phyloP scores from a whole-genome alignment of 192 early-diverging fungal genomes.

The Dissophora globulifera region DNA sequence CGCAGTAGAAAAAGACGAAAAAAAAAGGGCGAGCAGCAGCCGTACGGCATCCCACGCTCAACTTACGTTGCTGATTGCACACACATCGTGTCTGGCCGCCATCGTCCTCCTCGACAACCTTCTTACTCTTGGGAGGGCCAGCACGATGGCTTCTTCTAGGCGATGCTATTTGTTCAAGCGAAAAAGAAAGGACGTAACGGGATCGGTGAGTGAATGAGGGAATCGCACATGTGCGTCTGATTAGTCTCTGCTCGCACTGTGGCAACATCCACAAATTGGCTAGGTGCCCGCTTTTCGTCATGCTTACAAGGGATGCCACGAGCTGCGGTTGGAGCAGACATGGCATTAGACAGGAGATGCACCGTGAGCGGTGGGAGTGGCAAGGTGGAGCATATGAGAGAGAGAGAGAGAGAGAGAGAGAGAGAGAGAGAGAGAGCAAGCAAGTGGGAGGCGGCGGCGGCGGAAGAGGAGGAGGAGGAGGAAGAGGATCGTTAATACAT shows the following conservation, averaged over 20 bases:
- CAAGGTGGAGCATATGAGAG: not conserved
- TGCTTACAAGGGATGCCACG: conserved; percentile 52
- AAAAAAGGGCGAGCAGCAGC: too few relatives aligned
- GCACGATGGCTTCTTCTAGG: conserved; percentile 49
- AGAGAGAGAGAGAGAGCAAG: not conserved
- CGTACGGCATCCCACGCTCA: too few relatives aligned
- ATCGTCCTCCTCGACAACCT: conserved; percentile 55
- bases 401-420: not conserved
- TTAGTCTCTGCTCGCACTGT: too few relatives aligned
- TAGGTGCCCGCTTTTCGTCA: too few relatives aligned
- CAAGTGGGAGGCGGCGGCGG: not conserved
- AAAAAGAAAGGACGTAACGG: too few relatives aligned
- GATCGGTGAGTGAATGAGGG: not conserved
- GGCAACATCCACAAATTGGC: too few relatives aligned
- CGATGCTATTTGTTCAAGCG: conserved; percentile 33
- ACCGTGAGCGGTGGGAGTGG: too few relatives aligned
- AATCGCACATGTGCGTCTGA: too few relatives aligned
- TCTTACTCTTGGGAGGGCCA: conserved; percentile 42
- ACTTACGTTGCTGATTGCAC: conserved; percentile 64
- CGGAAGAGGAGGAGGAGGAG: not conserved
- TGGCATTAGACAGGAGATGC: too few relatives aligned
- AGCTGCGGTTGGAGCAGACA: too few relatives aligned
- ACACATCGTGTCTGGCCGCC: conserved; percentile 63
- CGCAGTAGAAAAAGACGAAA: too few relatives aligned
- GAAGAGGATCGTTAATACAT: too few relatives aligned